Evolutionary conservation across 768 basidiomycete genomes (phyloP).

Genomic region (Lactarius pseudohatsudake): DNA sequence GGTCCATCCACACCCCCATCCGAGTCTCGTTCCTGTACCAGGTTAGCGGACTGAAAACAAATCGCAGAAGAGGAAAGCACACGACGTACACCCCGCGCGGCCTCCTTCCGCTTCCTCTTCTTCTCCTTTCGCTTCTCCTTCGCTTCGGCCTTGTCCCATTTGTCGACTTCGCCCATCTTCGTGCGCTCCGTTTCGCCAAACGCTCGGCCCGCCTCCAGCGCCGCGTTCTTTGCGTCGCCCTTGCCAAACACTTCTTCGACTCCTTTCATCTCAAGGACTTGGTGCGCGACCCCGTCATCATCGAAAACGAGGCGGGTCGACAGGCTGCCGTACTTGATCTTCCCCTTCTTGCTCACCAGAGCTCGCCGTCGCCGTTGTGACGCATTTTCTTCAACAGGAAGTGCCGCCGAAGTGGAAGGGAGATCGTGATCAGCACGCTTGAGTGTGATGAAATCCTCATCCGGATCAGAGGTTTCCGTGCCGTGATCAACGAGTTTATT

Average conservation of each 20-base stretch:
- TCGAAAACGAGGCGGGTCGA: constrained; percentile 86
- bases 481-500: constrained; percentile 78
- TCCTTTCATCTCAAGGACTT: constrained; percentile 80
- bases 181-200: constrained; percentile 75
- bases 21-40: constrained; percentile 24
- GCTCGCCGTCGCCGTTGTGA: constrained; percentile 87
- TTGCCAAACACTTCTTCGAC: constrained; percentile 64
- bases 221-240: constrained; percentile 57
- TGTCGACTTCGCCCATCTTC: constrained; percentile 69
- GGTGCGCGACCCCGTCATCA: constrained; percentile 77
- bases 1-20: constrained; percentile 34
- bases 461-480: constrained; percentile 40
- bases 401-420: constrained; percentile 33
- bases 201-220: constrained; percentile 59
- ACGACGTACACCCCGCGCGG: constrained; percentile 44
- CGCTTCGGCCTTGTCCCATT: constrained; percentile 76
- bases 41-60: background rate
- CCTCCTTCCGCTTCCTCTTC: constrained; percentile 88
- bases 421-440: constrained; percentile 89
- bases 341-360: constrained; percentile 68
- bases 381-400: constrained; percentile 45
- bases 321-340: constrained; percentile 57
- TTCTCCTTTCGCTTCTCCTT: constrained; percentile 88
- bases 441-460: constrained; percentile 90
- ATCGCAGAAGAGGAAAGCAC: background rate